phyloP scores from a whole-genome alignment of 2,329 filamentous ascomycete genomes.

The Aspergillus ochraceoroseus region DNA sequence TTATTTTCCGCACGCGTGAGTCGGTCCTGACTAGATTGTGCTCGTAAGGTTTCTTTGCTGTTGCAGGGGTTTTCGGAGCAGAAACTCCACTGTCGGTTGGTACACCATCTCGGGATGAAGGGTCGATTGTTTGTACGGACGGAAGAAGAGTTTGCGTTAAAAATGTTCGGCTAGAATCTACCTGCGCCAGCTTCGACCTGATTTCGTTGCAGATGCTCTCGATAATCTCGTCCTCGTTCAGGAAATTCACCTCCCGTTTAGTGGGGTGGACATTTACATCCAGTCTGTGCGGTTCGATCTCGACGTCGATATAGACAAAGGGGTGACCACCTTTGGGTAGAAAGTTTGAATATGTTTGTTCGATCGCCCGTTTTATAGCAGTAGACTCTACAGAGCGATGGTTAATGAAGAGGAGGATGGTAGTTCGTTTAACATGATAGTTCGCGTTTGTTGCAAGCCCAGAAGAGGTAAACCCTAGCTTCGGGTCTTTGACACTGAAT shows the following conservation, averaged over 20 bases:
- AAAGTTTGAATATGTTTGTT: slow-evolving; percentile 82
- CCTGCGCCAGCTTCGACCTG: slow-evolving; percentile 69
- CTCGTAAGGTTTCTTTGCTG: slow-evolving; percentile 60
- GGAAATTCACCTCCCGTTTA: slow-evolving; percentile 92
- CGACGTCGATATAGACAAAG: slow-evolving; percentile 85
- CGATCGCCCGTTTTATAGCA: slow-evolving; percentile 79
- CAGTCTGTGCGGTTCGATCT: slow-evolving; percentile 85
- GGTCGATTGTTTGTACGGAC: slow-evolving; percentile 51
- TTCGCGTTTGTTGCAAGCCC: slow-evolving; percentile 90
- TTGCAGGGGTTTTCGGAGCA: slow-evolving; percentile 35
- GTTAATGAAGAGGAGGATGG: slow-evolving; percentile 89
- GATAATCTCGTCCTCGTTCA: slow-evolving; percentile 95
- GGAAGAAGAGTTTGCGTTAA: slow-evolving; percentile 87
- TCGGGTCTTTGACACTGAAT: slow-evolving; percentile 65
- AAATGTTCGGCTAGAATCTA: slow-evolving; percentile 92
- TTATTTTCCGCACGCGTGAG: slow-evolving; percentile 84
- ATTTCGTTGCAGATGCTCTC: slow-evolving; percentile 79
- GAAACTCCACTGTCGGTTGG: slow-evolving; percentile 32
- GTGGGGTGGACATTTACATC: slow-evolving; percentile 98
- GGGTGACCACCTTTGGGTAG: slow-evolving; percentile 91
- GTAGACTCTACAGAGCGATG: slow-evolving; percentile 88
- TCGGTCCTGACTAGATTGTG: slow-evolving; percentile 91
- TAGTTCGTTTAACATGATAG: slow-evolving; percentile 86
- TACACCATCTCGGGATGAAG: slow-evolving; percentile 25
- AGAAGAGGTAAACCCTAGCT: slow-evolving; percentile 76